Percentiles rank a stretch among this genome's conserved stretches.
Evolutionary conservation across 805 yeast genomes (phyloP).

Genomic region (Suhomyces kilbournensis): DNA sequence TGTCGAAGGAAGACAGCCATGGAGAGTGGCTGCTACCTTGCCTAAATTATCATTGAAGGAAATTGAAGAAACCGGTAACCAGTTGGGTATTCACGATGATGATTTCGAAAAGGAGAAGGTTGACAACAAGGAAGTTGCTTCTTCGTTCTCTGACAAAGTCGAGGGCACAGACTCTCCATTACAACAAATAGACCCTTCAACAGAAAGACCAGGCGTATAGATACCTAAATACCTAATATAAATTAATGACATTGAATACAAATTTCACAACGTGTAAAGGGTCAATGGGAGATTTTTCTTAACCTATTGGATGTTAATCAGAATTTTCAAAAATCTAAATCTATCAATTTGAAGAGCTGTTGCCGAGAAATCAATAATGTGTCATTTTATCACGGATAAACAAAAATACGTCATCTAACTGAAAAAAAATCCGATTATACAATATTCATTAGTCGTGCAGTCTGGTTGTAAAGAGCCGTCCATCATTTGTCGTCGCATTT

Average conservation of each 20-base stretch:
- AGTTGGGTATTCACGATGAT: slow-evolving; percentile 51
- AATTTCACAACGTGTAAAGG: too few relatives aligned
- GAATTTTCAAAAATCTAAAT: too few relatives aligned
- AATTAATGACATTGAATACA: not conserved
- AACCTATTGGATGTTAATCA: too few relatives aligned
- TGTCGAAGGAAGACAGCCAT: slow-evolving; percentile 55
- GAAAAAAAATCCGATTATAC: not conserved
- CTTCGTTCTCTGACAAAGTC: slow-evolving; percentile 15
- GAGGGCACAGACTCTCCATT: slow-evolving; percentile 4
- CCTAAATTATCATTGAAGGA: slow-evolving; percentile 57
- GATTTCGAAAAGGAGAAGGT: slow-evolving; percentile 38
- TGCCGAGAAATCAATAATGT: too few relatives aligned
- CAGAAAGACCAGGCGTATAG: slow-evolving; percentile 3
- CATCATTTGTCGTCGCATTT: not conserved
- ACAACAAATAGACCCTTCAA: not conserved
- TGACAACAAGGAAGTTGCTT: slow-evolving; percentile 30
- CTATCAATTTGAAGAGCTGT: too few relatives aligned
- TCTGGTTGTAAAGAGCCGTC: too few relatives aligned
- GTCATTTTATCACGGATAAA: too few relatives aligned
- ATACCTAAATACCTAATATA: not conserved
- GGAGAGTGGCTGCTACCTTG: slow-evolving; percentile 60
- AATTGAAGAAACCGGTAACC: slow-evolving; percentile 58
- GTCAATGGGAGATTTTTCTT: too few relatives aligned
- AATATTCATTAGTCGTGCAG: not conserved
- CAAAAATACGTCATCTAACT: not conserved